Percentiles rank a stretch among this genome's conserved stretches.
phyloP scores from a whole-genome alignment of 441 rosid species.

The Flueggea neowawraea region DNA sequence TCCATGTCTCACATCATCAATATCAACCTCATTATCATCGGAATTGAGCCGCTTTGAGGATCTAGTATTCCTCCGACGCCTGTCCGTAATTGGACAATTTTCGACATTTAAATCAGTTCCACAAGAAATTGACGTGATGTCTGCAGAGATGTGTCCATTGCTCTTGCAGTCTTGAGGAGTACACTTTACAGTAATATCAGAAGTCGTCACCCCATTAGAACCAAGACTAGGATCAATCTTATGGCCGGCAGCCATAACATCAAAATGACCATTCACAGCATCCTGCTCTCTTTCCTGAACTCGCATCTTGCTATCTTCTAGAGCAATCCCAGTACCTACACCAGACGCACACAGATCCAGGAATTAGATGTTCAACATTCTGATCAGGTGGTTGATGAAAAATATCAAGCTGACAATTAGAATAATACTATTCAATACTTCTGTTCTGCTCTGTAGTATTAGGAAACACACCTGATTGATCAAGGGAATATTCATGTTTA shows the following conservation, averaged over 20 bases:
- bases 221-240: constrained; percentile 10
- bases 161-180: constrained; percentile 3
- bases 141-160: too few species aligned
- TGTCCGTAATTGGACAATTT: too few species aligned
- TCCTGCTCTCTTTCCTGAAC: constrained; percentile 5
- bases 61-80: constrained; percentile 3
- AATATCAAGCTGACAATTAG: constrained; percentile 8
- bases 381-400: not conserved
- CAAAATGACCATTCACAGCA: constrained; percentile 6
- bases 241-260: constrained; percentile 9
- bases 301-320: not conserved
- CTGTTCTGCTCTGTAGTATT: constrained; percentile 15
- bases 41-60: constrained; percentile 4
- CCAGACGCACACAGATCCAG: constrained; percentile 13
- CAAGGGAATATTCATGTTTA: constrained; percentile 9
- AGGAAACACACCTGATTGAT: constrained; percentile 10
- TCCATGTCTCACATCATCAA: constrained; percentile 8
- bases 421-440: constrained; percentile 3
- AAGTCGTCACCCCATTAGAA: constrained; percentile 1
- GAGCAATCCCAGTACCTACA: too few species aligned
- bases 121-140: too few species aligned
- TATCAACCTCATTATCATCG: too few species aligned
- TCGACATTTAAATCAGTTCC: too few species aligned
- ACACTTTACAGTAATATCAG: constrained; percentile 9
- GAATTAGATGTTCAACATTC: not conserved